These are phyloP conservation scores for Termitomyces heimii DNA, from an alignment of 768 basidiomycete genomes.

Conservation along the genomic window DNA sequence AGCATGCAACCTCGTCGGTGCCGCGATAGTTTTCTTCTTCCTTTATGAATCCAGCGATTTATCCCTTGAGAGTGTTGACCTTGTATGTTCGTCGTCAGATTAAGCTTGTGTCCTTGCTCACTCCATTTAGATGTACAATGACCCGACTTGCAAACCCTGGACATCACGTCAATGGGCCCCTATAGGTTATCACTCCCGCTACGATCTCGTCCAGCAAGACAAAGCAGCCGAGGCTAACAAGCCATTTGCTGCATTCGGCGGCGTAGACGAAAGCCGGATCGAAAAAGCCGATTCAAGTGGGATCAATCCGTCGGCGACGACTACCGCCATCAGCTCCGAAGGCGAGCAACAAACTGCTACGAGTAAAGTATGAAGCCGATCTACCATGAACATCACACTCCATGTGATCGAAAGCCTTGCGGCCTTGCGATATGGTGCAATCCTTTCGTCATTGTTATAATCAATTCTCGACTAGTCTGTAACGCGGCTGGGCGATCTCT, in stretches of 20 bases:
- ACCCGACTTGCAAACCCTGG: conserved; percentile 63
- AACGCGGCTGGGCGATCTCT: neutral
- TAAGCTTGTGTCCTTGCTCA: neutral
- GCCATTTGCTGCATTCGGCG: conserved; percentile 1
- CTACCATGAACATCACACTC: neutral
- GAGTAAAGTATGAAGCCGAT: neutral
- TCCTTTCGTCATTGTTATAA: neutral
- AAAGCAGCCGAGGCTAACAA: conserved; percentile 34
- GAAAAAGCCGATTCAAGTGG: neutral
- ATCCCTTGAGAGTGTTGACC: conserved; percentile 59
- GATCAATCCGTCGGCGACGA: neutral
- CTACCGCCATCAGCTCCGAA: neutral
- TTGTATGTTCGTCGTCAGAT: conserved; percentile 25
- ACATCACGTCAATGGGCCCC: conserved; percentile 56
- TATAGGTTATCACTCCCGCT: conserved; percentile 41
- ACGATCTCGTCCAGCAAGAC: conserved; percentile 37
- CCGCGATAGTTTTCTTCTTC: conserved; percentile 63
- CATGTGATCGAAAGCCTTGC: neutral
- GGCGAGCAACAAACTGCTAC: neutral
- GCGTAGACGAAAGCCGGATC: neutral
- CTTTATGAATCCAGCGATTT: conserved; percentile 69
- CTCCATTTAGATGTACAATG: conserved; percentile 50
- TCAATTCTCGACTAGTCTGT: neutral
- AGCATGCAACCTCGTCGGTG: conserved; percentile 56
- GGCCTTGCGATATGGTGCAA: neutral